Evolutionary conservation across 257 asterid species (phyloP).

Genomic region (Ligustrum vulgare): DNA sequence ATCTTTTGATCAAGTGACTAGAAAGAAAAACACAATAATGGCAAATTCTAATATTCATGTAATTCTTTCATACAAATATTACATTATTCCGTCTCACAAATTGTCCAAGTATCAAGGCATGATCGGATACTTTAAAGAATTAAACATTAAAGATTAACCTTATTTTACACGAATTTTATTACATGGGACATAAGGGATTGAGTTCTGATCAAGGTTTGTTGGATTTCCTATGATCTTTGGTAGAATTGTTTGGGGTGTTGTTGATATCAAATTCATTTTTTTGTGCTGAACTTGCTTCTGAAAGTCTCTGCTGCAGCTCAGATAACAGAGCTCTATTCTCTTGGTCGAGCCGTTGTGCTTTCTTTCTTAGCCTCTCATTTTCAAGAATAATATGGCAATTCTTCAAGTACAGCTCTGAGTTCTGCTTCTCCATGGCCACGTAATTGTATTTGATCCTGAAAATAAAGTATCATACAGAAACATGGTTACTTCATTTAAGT

Average conservation of each 20-base stretch:
- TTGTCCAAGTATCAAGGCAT: no score
- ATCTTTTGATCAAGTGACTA: no score
- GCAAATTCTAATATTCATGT: no score
- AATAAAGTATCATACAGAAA: background rate
- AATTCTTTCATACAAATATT: no score
- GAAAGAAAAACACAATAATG: no score
- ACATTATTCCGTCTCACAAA: no score
- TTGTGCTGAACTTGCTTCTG: slow-evolving; percentile 26
- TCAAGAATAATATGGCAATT: slow-evolving; percentile 47
- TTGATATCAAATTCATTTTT: slow-evolving; percentile 2
- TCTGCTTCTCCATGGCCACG: slow-evolving; percentile 46
- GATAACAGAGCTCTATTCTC: slow-evolving; percentile 51
- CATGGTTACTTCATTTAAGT: background rate
- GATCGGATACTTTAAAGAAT: background rate
- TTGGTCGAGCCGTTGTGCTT: slow-evolving; percentile 48
- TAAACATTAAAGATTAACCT: background rate
- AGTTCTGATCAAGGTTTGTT: slow-evolving; percentile 25
- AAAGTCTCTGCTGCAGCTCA: slow-evolving; percentile 40
- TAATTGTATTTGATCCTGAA: background rate
- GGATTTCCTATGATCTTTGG: slow-evolving; percentile 21
- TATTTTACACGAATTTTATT: background rate
- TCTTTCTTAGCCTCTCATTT: slow-evolving; percentile 51
- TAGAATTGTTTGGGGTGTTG: background rate
- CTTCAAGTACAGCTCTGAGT: slow-evolving; percentile 48
- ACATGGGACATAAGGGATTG: background rate